A percentile compares a stretch with the other conserved stretches of the same genome.
Evolutionary conservation across 768 basidiomycete genomes (phyloP).

Genomic region (Mycena albidolilacea): DNA sequence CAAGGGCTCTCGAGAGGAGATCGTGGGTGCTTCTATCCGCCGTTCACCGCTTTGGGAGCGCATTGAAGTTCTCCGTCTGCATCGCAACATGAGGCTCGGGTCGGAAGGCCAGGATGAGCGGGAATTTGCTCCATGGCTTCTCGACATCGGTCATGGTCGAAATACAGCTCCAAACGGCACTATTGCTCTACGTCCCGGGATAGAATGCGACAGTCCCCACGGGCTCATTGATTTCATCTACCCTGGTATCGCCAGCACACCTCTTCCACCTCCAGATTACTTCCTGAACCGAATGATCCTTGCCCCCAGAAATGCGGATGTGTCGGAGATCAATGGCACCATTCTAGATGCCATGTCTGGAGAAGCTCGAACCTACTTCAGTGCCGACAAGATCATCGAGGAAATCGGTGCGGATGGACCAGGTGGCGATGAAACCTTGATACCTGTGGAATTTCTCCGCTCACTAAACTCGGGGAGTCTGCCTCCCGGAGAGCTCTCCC

Average conservation of each 20-base stretch:
- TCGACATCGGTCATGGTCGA: constrained; percentile 54
- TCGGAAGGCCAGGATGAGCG: constrained; percentile 6
- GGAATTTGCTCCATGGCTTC: constrained; percentile 45
- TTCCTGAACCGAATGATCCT: no score
- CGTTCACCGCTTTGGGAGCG: constrained; percentile 56
- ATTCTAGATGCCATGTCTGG: no score
- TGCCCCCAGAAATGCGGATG: no score
- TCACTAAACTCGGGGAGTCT: constrained; percentile 6
- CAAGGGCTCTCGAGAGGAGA: constrained; percentile 53
- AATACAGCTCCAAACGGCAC: constrained; percentile 37
- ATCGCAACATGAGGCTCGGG: constrained; percentile 59
- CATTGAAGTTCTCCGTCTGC: constrained; percentile 51
- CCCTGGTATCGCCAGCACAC: constrained; percentile 31
- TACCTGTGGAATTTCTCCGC: constrained; percentile 16
- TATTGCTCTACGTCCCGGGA: constrained; percentile 29
- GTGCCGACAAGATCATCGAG: no score
- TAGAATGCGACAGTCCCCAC: constrained; percentile 44
- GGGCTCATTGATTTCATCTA: constrained; percentile 50
- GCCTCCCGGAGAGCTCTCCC: constrained; percentile 10
- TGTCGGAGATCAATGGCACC: no score
- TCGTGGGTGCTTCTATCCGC: constrained; percentile 53
- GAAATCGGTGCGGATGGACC: neutral
- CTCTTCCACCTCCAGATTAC: no score
- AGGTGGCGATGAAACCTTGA: neutral
- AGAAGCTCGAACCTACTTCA: neutral